These are phyloP conservation scores for Xanthoconium stramineum DNA, from an alignment of 768 basidiomycete species.

Conservation along the genomic window DNA sequence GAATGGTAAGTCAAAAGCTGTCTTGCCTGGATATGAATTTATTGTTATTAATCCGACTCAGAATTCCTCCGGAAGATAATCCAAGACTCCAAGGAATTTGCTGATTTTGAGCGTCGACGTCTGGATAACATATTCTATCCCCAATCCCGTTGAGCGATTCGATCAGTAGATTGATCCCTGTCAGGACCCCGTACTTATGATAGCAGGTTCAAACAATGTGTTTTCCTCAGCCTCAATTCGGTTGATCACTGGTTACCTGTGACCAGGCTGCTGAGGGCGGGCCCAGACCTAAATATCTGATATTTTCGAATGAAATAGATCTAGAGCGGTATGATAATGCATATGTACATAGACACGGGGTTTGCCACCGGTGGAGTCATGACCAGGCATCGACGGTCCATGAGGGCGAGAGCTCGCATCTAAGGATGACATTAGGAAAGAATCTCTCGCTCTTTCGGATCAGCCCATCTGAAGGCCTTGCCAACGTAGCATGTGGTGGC, in stretches of 20 bases:
- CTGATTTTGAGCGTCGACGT: not conserved
- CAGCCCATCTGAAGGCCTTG: not conserved
- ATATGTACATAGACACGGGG: not conserved
- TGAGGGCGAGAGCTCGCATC: too few species aligned
- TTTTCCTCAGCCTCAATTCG: too few species aligned
- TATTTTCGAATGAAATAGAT: not conserved
- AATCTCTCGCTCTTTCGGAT: not conserved
- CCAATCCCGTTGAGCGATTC: not conserved
- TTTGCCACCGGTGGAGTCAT: too few species aligned
- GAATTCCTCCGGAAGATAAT: not conserved
- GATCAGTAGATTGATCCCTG: not conserved
- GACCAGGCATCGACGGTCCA: too few species aligned
- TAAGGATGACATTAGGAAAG: not conserved
- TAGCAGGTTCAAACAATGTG: too few species aligned
- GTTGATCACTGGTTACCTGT: too few species aligned
- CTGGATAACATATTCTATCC: not conserved
- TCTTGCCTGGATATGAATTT: not conserved
- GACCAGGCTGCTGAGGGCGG: too few species aligned
- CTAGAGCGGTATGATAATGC: not conserved
- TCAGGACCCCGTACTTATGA: too few species aligned
- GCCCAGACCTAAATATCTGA: too few species aligned
- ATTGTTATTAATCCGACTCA: not conserved
- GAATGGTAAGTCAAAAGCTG: not conserved
- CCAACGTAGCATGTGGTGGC: not conserved
- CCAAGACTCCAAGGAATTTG: not conserved